Base-by-base conservation (phyloP, 768 basidiomycete species). In the Lactarius vividus region DNA sequence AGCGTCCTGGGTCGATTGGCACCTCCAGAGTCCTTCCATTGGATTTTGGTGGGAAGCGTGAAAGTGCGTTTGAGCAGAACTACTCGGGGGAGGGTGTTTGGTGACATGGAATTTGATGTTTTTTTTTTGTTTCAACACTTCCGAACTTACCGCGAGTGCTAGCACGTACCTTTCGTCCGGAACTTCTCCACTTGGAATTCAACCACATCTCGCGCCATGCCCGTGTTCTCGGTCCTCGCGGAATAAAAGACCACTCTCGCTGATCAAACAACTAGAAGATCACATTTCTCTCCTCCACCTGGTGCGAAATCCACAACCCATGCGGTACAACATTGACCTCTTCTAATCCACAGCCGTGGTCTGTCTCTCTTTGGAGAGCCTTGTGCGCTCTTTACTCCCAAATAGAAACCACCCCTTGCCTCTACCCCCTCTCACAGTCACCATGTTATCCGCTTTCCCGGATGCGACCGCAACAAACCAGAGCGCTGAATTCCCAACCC, bases 191-290 rank as follows among this genome's bases (percentile, higher is more conserved):
- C 57, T 37, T 63, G 61, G 65, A 62, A 66, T 63, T 37, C 65
- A 35, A 58, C 33, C 37, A 54, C 28, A n/a, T 53, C 62, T 67
- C 57, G 66, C 66, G 57, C 66, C 66, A 54, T 13, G 66, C n/a
- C 57, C 66, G n/a, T 55, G 66, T 63, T 63, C 52, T 59, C 42
- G 61, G 66, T 59, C 57, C 42, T 29, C n/a, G 52, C 11, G 57
- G n/a, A 59, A 44, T 67, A 59, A 63, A 63, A 57, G 56, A 35
- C 53, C 57, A 59, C 66, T 7, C 57, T 67, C 57, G 66, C 62
- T 63, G 66, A 67, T 67, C 66, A 62, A 58, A 59, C 62, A 56
- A 31, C 26, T 59, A 54, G 66, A 55, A 56, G 66, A 58, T 62
- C 65, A 44, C 23, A 20, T 53, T 62, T 39, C 56, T 52, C 58